Percentiles rank a stretch among this genome's conserved stretches.
These are phyloP conservation scores for Podila horticola DNA, from an alignment of 192 early-diverging fungal species.

Conservation along the genomic window DNA sequence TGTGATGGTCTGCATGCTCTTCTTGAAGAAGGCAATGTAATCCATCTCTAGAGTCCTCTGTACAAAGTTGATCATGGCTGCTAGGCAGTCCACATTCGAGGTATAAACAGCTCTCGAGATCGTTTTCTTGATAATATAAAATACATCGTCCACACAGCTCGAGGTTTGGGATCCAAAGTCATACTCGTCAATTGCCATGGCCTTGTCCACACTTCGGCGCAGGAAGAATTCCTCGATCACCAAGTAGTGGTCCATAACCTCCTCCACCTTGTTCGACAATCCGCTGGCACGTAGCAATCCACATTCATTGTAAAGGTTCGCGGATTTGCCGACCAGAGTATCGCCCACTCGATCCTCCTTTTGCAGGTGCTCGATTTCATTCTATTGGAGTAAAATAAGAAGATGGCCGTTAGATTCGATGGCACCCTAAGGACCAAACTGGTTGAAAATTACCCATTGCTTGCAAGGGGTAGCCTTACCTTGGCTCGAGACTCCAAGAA, in stretches of 20 bases:
- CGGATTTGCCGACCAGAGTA: constrained; percentile 50
- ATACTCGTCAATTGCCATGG: constrained; percentile 74
- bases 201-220: constrained; percentile 79
- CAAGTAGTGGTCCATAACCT: constrained; percentile 75
- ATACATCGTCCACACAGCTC: constrained; percentile 91
- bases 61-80: constrained; percentile 74
- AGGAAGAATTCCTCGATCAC: constrained; percentile 83
- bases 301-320: constrained; percentile 60
- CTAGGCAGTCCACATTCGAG: constrained; percentile 72
- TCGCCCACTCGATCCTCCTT: constrained; percentile 27
- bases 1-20: constrained; percentile 64
- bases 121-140: constrained; percentile 88
- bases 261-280: constrained; percentile 65
- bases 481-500: constrained; percentile 86
- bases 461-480: constrained; percentile 29
- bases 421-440: too few species aligned
- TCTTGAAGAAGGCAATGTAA: constrained; percentile 73
- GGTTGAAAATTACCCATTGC: not conserved
- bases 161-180: constrained; percentile 60
- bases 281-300: constrained; percentile 66
- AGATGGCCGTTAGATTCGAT: not conserved
- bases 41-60: constrained; percentile 74
- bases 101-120: constrained; percentile 80
- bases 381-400: constrained; percentile 24
- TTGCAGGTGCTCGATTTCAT: constrained; percentile 42